Evolutionary conservation across 2,329 filamentous ascomycete species (phyloP), one percentile per base, ranked within the genome.

Genomic region (Claviceps purpurea): DNA sequence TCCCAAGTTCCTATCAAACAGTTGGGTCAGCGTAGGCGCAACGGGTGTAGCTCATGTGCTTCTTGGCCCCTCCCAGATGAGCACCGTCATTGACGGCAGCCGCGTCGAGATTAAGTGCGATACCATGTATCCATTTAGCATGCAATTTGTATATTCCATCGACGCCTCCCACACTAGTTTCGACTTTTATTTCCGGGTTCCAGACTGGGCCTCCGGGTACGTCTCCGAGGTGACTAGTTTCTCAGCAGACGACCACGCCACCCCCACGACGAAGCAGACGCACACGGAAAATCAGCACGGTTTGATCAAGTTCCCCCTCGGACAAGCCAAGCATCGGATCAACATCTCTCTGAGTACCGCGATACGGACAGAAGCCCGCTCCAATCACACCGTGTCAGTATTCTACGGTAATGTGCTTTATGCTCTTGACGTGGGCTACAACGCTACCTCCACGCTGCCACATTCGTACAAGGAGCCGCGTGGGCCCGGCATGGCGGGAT

Each of bases 1-100:
- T 55, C 76, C 78, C 0, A 80, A 80, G 56, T 79, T 76, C 52
- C 59, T 76, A 60, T 61, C 73, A 10, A 66, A 70, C 52, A 71
- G 70, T 53, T 80, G 70, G 62, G 69, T 73, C 5, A 59, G 58
- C 10, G 60, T 68, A 3, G 72, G 70, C 3, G 58, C 65, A 2
- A 63, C 65, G n/a, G 73, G 72, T 2, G 57, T 80, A 14, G 73
- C 68, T 1, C 76, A 81, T 59, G 68, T 69, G 0, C 62, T 80
- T 1, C 70, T 81, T 3, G 64, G 69, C 7, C 76, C 77, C 1
- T 68, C 66, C 3, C 64, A 59, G 0, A 68, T 74, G 6, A 62
- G 60, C 3, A 71, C 72, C 3, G 64, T 58, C 5, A 60, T 75
- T 10, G 57, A 58, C 20, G 56, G 55, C 11, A 55, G 53, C 18